phyloP scores from a whole-genome alignment of 2,329 filamentous ascomycete genomes.

The Dactylellina leptospora region DNA sequence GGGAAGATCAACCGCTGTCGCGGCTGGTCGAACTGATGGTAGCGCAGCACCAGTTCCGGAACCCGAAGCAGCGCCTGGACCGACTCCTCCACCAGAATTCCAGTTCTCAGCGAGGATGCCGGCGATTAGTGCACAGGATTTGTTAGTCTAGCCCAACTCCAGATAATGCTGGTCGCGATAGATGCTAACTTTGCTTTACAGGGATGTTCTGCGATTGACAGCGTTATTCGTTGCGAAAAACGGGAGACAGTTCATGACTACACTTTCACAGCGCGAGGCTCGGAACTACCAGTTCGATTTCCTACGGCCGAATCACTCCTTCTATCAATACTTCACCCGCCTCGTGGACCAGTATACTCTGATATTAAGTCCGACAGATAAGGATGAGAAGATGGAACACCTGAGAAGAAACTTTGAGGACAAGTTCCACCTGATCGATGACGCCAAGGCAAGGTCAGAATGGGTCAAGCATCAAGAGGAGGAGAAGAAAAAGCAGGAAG shows the following conservation, averaged over 20 bases:
- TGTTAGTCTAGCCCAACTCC: conserved; percentile 71
- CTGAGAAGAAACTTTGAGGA: conserved; percentile 79
- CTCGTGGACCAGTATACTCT: conserved; percentile 88
- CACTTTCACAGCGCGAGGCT: conserved; percentile 84
- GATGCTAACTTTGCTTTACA: conserved; percentile 26
- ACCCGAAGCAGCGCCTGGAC: conserved; percentile 77
- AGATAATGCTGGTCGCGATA: too few relatives aligned
- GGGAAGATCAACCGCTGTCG: conserved; percentile 80
- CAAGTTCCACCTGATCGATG: conserved; percentile 79
- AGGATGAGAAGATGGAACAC: conserved; percentile 76
- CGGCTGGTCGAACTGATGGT: conserved; percentile 77
- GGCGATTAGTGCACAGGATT: conserved; percentile 92
- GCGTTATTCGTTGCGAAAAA: conserved; percentile 93
- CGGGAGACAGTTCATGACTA: conserved; percentile 89
- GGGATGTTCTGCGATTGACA: conserved; percentile 70
- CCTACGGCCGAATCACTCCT: conserved; percentile 89
- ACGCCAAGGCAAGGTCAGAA: conserved; percentile 84
- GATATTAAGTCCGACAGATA: conserved; percentile 55
- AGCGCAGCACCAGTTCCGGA: conserved; percentile 64
- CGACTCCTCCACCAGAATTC: conserved; percentile 84
- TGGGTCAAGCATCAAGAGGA: conserved; percentile 84
- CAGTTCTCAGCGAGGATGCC: conserved; percentile 96
- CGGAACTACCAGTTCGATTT: conserved; percentile 97
- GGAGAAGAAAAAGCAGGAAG: conserved; percentile 88
- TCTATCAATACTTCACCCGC: conserved; percentile 93